Evolutionary conservation across 106 monocot genomes (phyloP).

Genomic region (Agapanthus africanus): DNA sequence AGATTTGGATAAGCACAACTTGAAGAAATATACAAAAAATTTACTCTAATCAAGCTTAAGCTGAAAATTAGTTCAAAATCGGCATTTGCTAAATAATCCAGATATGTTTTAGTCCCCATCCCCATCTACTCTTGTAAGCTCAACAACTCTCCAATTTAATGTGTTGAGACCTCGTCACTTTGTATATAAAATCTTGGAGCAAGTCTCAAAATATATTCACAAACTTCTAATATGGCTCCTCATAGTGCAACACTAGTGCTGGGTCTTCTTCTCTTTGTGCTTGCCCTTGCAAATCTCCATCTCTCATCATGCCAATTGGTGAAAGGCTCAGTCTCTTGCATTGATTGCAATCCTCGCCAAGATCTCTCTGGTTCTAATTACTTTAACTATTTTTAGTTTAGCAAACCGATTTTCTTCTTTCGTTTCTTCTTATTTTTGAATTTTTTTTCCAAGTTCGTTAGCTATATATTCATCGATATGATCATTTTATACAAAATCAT

Average conservation of each 20-base stretch:
- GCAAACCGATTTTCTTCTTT: too few relatives aligned
- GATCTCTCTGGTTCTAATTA: slow-evolving; percentile 18
- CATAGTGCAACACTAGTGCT: background rate
- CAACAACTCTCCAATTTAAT: slow-evolving; percentile 8
- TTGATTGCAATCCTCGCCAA: slow-evolving; percentile 9
- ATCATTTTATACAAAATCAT: too few relatives aligned
- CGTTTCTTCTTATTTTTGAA: too few relatives aligned
- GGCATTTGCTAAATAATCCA: background rate
- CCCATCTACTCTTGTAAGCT: background rate
- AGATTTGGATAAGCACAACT: too few relatives aligned
- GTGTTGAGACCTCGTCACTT: background rate
- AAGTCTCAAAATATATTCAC: background rate
- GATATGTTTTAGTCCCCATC: background rate
- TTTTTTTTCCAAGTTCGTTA: too few relatives aligned
- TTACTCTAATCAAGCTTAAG: too few relatives aligned
- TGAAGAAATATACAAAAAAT: too few relatives aligned
- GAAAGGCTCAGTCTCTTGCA: slow-evolving; percentile 15
- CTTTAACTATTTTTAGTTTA: too few relatives aligned
- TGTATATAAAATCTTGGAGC: background rate
- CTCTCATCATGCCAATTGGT: background rate
- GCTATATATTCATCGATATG: too few relatives aligned
- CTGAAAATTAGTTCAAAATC: background rate
- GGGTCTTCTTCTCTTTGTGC: background rate
- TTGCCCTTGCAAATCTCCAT: background rate
- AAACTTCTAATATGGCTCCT: slow-evolving; percentile 7